These are phyloP conservation scores for Luvunga scandens DNA, from an alignment of 345 rosid genomes.

Conservation along the genomic window DNA sequence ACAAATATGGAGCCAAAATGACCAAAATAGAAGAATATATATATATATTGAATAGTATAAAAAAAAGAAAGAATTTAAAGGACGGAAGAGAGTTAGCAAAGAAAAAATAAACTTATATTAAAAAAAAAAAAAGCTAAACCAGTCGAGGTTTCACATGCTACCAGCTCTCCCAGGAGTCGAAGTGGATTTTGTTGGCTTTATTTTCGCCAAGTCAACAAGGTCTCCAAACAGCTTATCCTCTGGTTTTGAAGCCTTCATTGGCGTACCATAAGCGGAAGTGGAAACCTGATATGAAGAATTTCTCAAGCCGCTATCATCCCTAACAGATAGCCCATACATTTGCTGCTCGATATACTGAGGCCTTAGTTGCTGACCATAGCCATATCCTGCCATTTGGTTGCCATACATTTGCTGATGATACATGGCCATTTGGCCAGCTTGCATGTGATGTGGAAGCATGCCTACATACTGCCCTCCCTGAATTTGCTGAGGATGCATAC, in stretches of 20 bases:
- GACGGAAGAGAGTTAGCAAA: constrained; percentile 13
- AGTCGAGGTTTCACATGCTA: constrained; percentile 55
- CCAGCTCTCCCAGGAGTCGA: constrained; percentile 72
- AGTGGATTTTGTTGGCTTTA: constrained; percentile 64
- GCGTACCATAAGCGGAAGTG: constrained; percentile 51
- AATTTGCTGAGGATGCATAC: constrained; percentile 41
- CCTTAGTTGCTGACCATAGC: constrained; percentile 65
- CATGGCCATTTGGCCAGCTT: constrained; percentile 43
- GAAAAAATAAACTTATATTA: background rate
- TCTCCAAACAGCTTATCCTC: constrained; percentile 95
- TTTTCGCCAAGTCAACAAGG: constrained; percentile 85
- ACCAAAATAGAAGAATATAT: constrained; percentile 14
- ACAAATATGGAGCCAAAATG: constrained; percentile 20
- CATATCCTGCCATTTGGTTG: constrained; percentile 68
- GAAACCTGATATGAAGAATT: constrained; percentile 52
- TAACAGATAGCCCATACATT: constrained; percentile 68
- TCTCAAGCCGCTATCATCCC: constrained; percentile 47
- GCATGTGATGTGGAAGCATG: constrained; percentile 52
- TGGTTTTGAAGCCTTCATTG: constrained; percentile 53
- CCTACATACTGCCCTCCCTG: constrained; percentile 66
- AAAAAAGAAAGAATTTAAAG: background rate
- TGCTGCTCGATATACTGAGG: constrained; percentile 67
- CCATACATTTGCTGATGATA: constrained; percentile 70
- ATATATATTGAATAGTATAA: constrained; percentile 22
- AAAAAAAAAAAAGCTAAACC: constrained; percentile 12